These are phyloP conservation scores for Alliaria petiolata DNA, from an alignment of 345 rosid species.

Conservation along the genomic window DNA sequence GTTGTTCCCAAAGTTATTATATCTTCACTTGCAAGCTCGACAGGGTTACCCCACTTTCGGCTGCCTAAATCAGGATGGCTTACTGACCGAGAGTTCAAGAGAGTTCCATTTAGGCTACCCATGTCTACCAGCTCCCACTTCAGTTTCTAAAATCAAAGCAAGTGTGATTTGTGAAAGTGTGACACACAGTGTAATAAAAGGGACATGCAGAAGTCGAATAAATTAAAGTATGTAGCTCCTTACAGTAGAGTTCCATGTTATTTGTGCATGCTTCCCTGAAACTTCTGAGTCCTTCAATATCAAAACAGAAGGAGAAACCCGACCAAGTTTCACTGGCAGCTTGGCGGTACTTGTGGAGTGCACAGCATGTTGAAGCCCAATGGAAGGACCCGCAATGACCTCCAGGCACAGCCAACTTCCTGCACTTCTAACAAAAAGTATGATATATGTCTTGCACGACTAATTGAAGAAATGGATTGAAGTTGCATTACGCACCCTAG, in stretches of 20 bases:
- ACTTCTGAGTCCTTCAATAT: slow-evolving; percentile 83
- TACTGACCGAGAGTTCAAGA: slow-evolving; percentile 65
- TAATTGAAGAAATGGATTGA: slow-evolving; percentile 24
- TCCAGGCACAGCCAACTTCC: slow-evolving; percentile 88
- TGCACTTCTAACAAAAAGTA: slow-evolving; percentile 81
- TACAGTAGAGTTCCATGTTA: slow-evolving; percentile 87
- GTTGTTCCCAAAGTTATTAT: slow-evolving; percentile 84
- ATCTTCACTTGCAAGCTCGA: slow-evolving; percentile 78
- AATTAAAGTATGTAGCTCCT: slow-evolving; percentile 25
- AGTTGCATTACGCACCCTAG: slow-evolving; percentile 17
- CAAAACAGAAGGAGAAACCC: slow-evolving; percentile 77
- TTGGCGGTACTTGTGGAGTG: slow-evolving; percentile 58
- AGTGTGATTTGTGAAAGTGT: background rate
- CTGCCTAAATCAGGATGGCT: slow-evolving; percentile 63
- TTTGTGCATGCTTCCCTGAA: slow-evolving; percentile 95
- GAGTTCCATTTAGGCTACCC: slow-evolving; percentile 99
- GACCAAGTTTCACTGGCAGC: slow-evolving; percentile 85
- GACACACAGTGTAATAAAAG: slow-evolving; percentile 15
- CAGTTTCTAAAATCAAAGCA: slow-evolving; percentile 55
- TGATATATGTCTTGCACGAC: slow-evolving; percentile 44
- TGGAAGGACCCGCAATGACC: slow-evolving; percentile 85
- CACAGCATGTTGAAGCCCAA: slow-evolving; percentile 52
- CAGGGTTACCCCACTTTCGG: slow-evolving; percentile 75
- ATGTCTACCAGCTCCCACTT: slow-evolving; percentile 96
- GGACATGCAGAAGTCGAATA: slow-evolving; percentile 10